phyloP scores from a whole-genome alignment of 352 stramenopile genomes.

The Pythium volutum region DNA sequence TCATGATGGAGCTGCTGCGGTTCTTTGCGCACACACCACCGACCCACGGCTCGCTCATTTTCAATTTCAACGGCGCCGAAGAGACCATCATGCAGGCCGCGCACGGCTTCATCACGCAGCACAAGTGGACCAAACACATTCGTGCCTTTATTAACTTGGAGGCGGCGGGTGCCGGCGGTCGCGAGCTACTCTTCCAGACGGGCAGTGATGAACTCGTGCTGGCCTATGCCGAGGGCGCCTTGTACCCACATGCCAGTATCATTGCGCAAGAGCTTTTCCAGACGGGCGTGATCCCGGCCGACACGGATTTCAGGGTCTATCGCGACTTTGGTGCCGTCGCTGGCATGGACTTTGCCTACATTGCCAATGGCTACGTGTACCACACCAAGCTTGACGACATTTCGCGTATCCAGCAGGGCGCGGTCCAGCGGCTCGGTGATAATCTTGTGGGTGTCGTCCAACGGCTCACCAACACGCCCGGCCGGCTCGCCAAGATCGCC shows the following conservation, averaged over 20 bases:
- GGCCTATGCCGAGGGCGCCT: conserved; percentile 65
- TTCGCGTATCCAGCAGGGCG: conserved; percentile 61
- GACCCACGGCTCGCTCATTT: conserved; percentile 50
- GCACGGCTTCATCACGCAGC: conserved; percentile 80
- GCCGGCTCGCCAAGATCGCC: conserved; percentile 49
- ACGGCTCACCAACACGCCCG: conserved; percentile 39
- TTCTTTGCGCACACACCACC: conserved; percentile 42
- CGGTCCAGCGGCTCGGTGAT: conserved; percentile 67
- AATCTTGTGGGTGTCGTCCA: conserved; percentile 65
- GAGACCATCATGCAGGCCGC: conserved; percentile 79
- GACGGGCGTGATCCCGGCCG: conserved; percentile 61
- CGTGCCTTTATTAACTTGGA: conserved; percentile 80
- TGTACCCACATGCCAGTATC: conserved; percentile 74
- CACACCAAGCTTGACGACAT: conserved; percentile 71
- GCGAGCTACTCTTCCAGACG: conserved; percentile 77
- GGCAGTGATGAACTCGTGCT: conserved; percentile 69
- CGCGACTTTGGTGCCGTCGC: conserved; percentile 69
- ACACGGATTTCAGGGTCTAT: conserved; percentile 78
- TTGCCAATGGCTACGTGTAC: conserved; percentile 81
- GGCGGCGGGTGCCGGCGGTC: conserved; percentile 59
- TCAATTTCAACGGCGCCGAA: conserved; percentile 82
- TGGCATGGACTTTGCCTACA: conserved; percentile 82
- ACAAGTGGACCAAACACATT: conserved; percentile 68
- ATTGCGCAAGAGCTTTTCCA: conserved; percentile 79
- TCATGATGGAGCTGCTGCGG: conserved; percentile 73